These are phyloP conservation scores for Lentinus polychrous DNA, from an alignment of 1,284 basidiomycete species.

Conservation along the genomic window DNA sequence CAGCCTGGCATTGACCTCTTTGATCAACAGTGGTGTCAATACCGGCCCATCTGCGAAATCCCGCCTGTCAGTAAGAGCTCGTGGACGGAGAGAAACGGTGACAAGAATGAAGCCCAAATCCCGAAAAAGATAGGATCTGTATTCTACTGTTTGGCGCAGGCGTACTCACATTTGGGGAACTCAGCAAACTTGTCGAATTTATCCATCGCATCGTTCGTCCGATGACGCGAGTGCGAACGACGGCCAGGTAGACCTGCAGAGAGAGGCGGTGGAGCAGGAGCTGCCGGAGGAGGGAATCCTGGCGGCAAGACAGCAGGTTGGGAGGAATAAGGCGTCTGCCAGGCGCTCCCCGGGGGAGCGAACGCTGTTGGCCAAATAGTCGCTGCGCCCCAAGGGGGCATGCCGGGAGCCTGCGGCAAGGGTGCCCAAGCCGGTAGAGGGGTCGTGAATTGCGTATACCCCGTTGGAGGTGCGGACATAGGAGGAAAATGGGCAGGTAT, in stretches of 20 bases:
- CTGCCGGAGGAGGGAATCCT: conserved; percentile 2
- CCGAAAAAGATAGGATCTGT: too few relatives aligned
- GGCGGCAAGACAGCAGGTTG: conserved; percentile 8
- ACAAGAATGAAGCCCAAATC: too few relatives aligned
- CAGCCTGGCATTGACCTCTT: conserved; percentile 39
- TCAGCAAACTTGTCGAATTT: conserved; percentile 23
- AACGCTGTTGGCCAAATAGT: too few relatives aligned
- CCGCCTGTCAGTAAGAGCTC: too few relatives aligned
- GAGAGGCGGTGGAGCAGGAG: neutral
- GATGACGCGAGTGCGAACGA: conserved; percentile 11
- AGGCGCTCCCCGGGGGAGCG: too few relatives aligned
- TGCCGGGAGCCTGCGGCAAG: neutral
- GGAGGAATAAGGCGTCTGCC: too few relatives aligned
- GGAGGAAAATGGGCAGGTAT: neutral
- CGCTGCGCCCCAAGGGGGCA: too few relatives aligned
- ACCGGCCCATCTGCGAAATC: conserved; percentile 56
- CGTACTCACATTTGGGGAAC: conserved; percentile 21
- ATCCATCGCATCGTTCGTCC: conserved; percentile 15
- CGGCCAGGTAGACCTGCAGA: neutral
- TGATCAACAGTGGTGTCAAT: conserved; percentile 51
- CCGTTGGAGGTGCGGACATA: too few relatives aligned
- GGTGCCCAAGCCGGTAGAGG: neutral
- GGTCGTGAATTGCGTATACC: neutral
- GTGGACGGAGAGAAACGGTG: too few relatives aligned
- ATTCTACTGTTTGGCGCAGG: neutral